These are phyloP conservation scores for Microthyrium microscopicum DNA, from an alignment of 2,329 filamentous ascomycete species.

Conservation along the genomic window DNA sequence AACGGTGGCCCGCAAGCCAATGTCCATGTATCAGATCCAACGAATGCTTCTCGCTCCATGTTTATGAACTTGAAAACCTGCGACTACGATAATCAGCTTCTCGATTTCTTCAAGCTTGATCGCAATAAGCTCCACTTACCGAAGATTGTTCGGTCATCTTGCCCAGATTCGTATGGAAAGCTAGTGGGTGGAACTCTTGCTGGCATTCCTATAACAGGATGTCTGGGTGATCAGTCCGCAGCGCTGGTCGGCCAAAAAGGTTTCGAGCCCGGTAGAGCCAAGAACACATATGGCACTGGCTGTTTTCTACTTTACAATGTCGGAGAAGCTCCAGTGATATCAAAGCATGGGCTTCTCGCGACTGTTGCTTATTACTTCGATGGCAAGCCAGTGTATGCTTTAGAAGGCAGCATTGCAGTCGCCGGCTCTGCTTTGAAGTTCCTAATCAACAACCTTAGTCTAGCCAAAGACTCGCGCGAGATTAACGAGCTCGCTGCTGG, in stretches of 20 bases:
- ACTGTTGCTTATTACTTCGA: constrained; percentile 79
- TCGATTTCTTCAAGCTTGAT: constrained; percentile 68
- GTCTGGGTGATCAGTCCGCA: constrained; percentile 72
- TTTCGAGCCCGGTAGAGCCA: constrained; percentile 66
- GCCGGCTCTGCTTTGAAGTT: constrained; percentile 64
- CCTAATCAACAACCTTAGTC: constrained; percentile 47
- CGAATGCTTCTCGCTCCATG: constrained; percentile 84
- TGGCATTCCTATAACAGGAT: constrained; percentile 60
- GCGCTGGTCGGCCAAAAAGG: constrained; percentile 75
- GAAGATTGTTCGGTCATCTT: constrained; percentile 66
- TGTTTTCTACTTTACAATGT: constrained; percentile 86
- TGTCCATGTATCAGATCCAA: constrained; percentile 68
- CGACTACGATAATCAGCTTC: constrained; percentile 60
- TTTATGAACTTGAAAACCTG: constrained; percentile 79
- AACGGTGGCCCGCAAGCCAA: constrained; percentile 54
- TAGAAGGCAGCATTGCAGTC: constrained; percentile 73
- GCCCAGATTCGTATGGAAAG: constrained; percentile 53
- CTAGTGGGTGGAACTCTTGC: constrained; percentile 49
- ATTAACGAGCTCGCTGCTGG: constrained; percentile 48
- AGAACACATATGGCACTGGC: constrained; percentile 84
- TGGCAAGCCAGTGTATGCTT: constrained; percentile 53
- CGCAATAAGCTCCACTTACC: constrained; percentile 55
- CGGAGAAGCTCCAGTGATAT: constrained; percentile 70
- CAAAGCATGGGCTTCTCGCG: constrained; percentile 61
- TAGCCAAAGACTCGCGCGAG: constrained; percentile 44